These are phyloP conservation scores for Aspergillus bridgeri DNA, from an alignment of 495 filamentous ascomycete species.

Conservation along the genomic window DNA sequence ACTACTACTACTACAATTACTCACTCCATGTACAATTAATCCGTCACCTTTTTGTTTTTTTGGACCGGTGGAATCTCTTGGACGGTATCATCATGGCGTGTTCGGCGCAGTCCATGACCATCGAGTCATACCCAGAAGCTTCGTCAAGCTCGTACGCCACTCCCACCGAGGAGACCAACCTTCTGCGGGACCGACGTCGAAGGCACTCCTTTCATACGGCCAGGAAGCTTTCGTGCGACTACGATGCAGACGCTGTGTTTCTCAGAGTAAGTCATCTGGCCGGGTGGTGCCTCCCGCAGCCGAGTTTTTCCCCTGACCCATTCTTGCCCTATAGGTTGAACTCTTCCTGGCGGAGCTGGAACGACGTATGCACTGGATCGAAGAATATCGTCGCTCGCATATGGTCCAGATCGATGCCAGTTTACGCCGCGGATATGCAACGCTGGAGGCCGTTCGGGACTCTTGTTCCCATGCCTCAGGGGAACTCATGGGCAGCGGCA, in stretches of 20 bases:
- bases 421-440: slow-evolving; percentile 75
- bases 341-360: slow-evolving; percentile 87
- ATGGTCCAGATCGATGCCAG: slow-evolving; percentile 77
- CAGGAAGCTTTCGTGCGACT: slow-evolving; percentile 59
- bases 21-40: slow-evolving; percentile 11
- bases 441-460: slow-evolving; percentile 80
- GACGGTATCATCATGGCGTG: slow-evolving; percentile 38
- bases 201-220: slow-evolving; percentile 65
- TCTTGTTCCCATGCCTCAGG: slow-evolving; percentile 89
- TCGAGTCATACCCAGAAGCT: slow-evolving; percentile 40
- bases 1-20: neutral
- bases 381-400: slow-evolving; percentile 79
- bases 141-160: slow-evolving; percentile 30
- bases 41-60: neutral
- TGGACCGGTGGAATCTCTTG: neutral
- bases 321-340: slow-evolving; percentile 59
- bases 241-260: slow-evolving; percentile 65
- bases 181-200: slow-evolving; percentile 48
- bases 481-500: slow-evolving; percentile 83
- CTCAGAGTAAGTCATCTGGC: slow-evolving; percentile 48
- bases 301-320: slow-evolving; percentile 11
- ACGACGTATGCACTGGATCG: slow-evolving; percentile 80
- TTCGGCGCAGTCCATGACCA: slow-evolving; percentile 42
- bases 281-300: neutral
- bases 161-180: slow-evolving; percentile 33